These are phyloP conservation scores for Nigrospora oryzae DNA, from an alignment of 2,329 filamentous ascomycete species.

Conservation along the genomic window DNA sequence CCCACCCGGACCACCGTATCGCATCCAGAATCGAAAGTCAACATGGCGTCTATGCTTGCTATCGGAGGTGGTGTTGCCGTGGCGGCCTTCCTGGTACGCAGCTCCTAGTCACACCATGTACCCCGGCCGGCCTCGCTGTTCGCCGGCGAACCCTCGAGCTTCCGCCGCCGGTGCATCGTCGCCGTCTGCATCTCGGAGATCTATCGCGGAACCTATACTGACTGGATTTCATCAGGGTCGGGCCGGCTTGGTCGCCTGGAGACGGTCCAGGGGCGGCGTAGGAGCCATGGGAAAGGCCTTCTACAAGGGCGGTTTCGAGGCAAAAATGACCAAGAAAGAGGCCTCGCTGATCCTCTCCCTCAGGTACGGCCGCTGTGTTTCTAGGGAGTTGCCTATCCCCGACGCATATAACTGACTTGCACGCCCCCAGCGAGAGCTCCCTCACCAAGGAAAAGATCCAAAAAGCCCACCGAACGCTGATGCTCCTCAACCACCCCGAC, in stretches of 20 bases:
- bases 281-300: conserved; percentile 82
- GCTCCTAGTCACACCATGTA: too few species aligned
- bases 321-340: conserved; percentile 87
- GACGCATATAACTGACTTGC: not conserved
- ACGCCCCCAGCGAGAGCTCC: conserved; percentile 61
- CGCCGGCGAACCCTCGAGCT: too few species aligned
- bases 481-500: conserved; percentile 97
- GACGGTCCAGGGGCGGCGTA: conserved; percentile 69
- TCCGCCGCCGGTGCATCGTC: too few species aligned
- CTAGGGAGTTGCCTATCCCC: not conserved
- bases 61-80: conserved; percentile 39
- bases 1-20: too few species aligned
- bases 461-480: conserved; percentile 89
- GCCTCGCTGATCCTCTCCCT: conserved; percentile 85
- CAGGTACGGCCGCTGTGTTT: conserved; percentile 46
- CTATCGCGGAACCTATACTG: not conserved
- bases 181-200: not conserved
- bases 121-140: too few species aligned
- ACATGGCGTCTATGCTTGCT: conserved; percentile 49
- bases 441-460: conserved; percentile 89
- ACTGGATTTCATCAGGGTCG: conserved; percentile 57
- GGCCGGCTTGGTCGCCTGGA: conserved; percentile 81
- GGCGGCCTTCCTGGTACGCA: conserved; percentile 40
- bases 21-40: conserved; percentile 4
- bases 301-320: conserved; percentile 98